A percentile compares a stretch with the other conserved stretches of the same genome.
These are phyloP conservation scores for Penicilliopsis zonata DNA, from an alignment of 495 filamentous ascomycete genomes.

Conservation along the genomic window DNA sequence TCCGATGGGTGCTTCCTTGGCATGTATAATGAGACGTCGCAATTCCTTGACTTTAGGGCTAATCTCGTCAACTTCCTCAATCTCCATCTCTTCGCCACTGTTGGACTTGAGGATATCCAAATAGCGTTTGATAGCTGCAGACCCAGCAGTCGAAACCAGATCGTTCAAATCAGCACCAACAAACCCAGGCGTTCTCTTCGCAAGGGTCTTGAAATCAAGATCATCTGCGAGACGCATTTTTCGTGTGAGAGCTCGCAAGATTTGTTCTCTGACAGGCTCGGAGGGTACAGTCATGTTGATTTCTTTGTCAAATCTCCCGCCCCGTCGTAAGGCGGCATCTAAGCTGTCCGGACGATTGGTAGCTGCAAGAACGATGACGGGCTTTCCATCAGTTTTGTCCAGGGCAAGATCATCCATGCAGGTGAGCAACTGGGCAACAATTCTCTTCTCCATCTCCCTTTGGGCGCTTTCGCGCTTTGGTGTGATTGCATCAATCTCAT, in stretches of 20 bases:
- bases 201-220: constrained; percentile 66
- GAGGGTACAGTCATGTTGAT: constrained; percentile 95
- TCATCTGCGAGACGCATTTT: constrained; percentile 57
- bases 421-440: constrained; percentile 85
- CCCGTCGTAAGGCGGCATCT: constrained; percentile 76
- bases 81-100: constrained; percentile 41
- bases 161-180: constrained; percentile 90
- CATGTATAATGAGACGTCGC: constrained; percentile 40
- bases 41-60: constrained; percentile 35
- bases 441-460: constrained; percentile 92
- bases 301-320: constrained; percentile 82
- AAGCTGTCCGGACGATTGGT: constrained; percentile 88
- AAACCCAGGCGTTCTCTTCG: constrained; percentile 85
- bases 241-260: constrained; percentile 65
- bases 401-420: constrained; percentile 79
- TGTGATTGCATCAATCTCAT: constrained; percentile 94
- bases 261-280: constrained; percentile 69
- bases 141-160: constrained; percentile 62
- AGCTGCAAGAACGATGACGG: constrained; percentile 85
- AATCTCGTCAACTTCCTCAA: constrained; percentile 27
- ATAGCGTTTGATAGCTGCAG: constrained; percentile 51
- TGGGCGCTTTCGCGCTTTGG: constrained; percentile 92
- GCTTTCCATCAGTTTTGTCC: constrained; percentile 72
- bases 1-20: constrained; percentile 35
- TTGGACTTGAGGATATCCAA: constrained; percentile 37